phyloP scores from a whole-genome alignment of 2,329 filamentous ascomycete species.

The Tolypocladium ophioglossoides region DNA sequence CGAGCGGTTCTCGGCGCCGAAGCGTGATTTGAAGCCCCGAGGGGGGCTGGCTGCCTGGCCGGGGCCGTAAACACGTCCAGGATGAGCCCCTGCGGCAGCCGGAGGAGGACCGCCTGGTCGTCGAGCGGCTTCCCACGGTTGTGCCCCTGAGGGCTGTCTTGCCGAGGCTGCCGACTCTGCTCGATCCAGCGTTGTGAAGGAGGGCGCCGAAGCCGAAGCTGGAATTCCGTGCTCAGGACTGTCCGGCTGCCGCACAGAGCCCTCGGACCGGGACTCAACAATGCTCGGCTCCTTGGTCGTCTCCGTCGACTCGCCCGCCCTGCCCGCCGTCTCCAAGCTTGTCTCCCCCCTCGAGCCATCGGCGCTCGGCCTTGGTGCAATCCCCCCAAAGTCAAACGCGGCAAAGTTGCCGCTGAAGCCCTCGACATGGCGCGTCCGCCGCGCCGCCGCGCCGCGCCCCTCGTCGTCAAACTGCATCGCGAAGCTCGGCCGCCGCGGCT shows the following conservation, averaged over 20 bases:
- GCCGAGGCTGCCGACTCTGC: not conserved
- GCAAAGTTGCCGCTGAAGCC: conserved; percentile 27
- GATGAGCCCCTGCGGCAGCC: not conserved
- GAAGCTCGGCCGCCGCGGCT: conserved; percentile 35
- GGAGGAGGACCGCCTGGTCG: not conserved
- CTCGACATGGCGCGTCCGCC: conserved; percentile 14
- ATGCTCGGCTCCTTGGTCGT: not conserved
- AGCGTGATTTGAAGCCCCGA: conserved; percentile 13
- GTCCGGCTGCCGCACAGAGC: not conserved
- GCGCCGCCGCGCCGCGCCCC: conserved; percentile 8
- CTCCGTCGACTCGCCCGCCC: not conserved
- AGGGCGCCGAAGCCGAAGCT: not conserved
- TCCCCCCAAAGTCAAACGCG: conserved; percentile 27
- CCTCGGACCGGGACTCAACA: not conserved
- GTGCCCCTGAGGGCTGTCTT: not conserved
- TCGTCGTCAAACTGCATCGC: conserved; percentile 25
- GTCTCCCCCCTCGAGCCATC: not conserved
- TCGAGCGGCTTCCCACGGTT: not conserved
- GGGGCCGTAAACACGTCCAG: not conserved
- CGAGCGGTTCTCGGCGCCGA: conserved; percentile 11
- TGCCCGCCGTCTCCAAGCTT: not conserved
- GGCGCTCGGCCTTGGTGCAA: conserved; percentile 9
- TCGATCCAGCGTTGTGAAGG: not conserved
- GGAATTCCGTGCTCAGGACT: not conserved
- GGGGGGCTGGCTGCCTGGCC: not conserved